phyloP scores from a whole-genome alignment of 805 yeast genomes.

The Myxozyma neotropica region DNA sequence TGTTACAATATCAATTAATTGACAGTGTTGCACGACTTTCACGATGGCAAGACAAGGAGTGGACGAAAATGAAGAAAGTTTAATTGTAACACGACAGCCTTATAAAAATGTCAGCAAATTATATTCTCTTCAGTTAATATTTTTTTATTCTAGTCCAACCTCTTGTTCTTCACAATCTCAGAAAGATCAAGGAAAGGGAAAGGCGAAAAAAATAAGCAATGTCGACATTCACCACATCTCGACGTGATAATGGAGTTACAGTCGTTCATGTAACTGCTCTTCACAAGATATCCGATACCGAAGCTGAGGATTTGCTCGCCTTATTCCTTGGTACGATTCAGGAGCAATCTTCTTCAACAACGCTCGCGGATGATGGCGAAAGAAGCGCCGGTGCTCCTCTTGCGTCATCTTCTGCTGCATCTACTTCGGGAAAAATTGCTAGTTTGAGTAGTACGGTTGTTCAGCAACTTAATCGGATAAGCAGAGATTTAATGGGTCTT shows the following conservation, averaged over 20 bases:
- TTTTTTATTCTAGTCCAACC: too few species aligned
- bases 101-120: too few species aligned
- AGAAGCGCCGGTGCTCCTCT: conserved; percentile 36
- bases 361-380: too few species aligned
- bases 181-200: too few species aligned
- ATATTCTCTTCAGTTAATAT: too few species aligned
- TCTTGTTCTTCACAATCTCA: too few species aligned
- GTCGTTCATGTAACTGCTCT: conserved; percentile 34
- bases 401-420: not conserved
- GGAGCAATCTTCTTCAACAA: too few species aligned
- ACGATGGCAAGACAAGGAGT: not conserved
- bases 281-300: conserved; percentile 33
- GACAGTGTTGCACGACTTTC: too few species aligned
- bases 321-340: conserved; percentile 40
- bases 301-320: conserved; percentile 36
- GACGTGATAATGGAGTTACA: conserved; percentile 31
- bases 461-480: conserved; percentile 71
- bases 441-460: conserved; percentile 48
- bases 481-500: conserved; percentile 76
- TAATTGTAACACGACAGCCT: not conserved
- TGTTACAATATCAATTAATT: too few species aligned
- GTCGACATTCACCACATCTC: conserved; percentile 9
- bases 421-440: not conserved
- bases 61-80: not conserved
- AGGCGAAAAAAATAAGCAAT: not conserved